A percentile compares a stretch with the other conserved stretches of the same genome.
Evolutionary conservation across 768 basidiomycete species (phyloP).

Genomic region (Hysterangium stoloniferum): DNA sequence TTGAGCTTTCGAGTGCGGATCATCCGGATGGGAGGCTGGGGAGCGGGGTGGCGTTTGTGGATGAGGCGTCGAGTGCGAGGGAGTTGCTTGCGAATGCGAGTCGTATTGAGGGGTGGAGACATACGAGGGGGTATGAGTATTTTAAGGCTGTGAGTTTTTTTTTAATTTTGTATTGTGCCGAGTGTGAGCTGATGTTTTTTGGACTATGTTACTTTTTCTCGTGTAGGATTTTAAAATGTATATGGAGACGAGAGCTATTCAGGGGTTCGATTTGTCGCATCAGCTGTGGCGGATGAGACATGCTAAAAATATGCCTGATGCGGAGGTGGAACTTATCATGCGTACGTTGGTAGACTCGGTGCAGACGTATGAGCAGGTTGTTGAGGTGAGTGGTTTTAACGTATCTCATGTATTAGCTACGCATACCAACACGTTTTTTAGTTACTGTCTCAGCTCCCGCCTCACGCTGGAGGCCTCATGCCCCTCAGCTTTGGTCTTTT

Average conservation of each 20-base stretch:
- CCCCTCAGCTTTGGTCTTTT: slow-evolving; percentile 87
- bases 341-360: slow-evolving; percentile 63
- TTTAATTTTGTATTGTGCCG: not conserved
- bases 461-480: slow-evolving; percentile 73
- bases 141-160: slow-evolving; percentile 50
- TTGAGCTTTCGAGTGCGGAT: slow-evolving; percentile 29
- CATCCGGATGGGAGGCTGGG: slow-evolving; percentile 52
- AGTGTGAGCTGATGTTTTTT: not conserved
- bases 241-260: slow-evolving; percentile 51
- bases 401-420: not conserved
- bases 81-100: slow-evolving; percentile 73
- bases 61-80: slow-evolving; percentile 54
- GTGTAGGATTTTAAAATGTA: slow-evolving; percentile 60
- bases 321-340: slow-evolving; percentile 71
- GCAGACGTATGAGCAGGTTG: slow-evolving; percentile 78
- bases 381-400: slow-evolving; percentile 53
- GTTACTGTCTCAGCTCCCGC: slow-evolving; percentile 74
- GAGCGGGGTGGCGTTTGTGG: slow-evolving; percentile 71
- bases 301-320: slow-evolving; percentile 60
- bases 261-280: slow-evolving; percentile 77
- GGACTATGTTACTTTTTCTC: slow-evolving; percentile 14
- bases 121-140: slow-evolving; percentile 72
- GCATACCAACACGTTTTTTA: slow-evolving; percentile 24
- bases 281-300: slow-evolving; percentile 78
- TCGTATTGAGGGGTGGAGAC: slow-evolving; percentile 90